Conservation (phyloP, 2,329 filamentous ascomycete genomes). For the Paraphaeosphaeria sporulosa region DNA sequence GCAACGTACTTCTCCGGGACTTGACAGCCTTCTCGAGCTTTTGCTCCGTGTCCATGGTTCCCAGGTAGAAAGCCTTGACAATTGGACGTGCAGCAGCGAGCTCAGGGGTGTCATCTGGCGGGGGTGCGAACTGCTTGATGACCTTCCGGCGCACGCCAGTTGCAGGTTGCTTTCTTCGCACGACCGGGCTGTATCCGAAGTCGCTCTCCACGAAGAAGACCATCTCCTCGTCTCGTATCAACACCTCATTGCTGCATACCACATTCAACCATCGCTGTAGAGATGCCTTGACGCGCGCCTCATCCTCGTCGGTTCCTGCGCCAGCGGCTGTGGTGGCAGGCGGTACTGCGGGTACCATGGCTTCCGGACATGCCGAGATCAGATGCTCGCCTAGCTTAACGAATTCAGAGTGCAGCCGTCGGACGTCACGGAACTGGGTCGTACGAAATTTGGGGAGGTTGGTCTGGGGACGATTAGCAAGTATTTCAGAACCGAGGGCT, state of each 20-base stretch:
- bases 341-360: slow-evolving; percentile 91
- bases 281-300: slow-evolving; percentile 83
- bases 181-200: slow-evolving; percentile 95
- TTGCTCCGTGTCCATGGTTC: slow-evolving; percentile 95
- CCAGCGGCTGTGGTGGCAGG: slow-evolving; percentile 94
- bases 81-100: slow-evolving; percentile 86
- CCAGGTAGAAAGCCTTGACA: slow-evolving; percentile 95
- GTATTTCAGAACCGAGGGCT: neutral
- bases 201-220: slow-evolving; percentile 98
- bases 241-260: slow-evolving; percentile 87
- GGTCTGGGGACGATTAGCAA: slow-evolving; percentile 67
- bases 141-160: slow-evolving; percentile 95
- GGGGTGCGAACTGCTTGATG: slow-evolving; percentile 96
- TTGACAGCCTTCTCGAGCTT: slow-evolving; percentile 96
- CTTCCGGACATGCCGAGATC: slow-evolving; percentile 96
- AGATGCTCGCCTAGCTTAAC: slow-evolving; percentile 95
- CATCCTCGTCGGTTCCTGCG: slow-evolving; percentile 95
- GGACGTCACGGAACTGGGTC: slow-evolving; percentile 96
- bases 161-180: slow-evolving; percentile 94
- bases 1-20: slow-evolving; percentile 76
- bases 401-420: slow-evolving; percentile 94
- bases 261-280: slow-evolving; percentile 96
- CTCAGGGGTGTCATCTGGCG: slow-evolving; percentile 95
- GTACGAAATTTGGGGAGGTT: slow-evolving; percentile 98
- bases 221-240: slow-evolving; percentile 97